Conservation (phyloP, 2,329 filamentous ascomycete species). For the Aureobasidium sp. region DNA sequence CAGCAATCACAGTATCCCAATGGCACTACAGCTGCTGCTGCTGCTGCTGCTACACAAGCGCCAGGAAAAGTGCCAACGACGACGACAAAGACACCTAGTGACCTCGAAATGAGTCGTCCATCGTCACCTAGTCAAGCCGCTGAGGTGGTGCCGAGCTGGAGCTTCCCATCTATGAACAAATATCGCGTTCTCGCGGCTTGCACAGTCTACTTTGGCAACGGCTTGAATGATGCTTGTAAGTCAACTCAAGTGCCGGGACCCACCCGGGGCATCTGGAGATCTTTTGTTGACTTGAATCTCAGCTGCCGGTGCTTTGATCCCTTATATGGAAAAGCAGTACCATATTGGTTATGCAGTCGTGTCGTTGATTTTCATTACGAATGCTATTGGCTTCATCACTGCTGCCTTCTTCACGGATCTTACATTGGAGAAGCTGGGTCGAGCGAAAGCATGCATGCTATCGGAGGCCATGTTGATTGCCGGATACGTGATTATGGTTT, state of each 20-base stretch:
- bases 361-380: conserved; percentile 74
- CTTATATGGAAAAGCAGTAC: conserved; percentile 72
- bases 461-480: conserved; percentile 50
- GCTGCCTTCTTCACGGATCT: conserved; percentile 64
- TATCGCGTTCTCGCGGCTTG: conserved; percentile 60
- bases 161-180: conserved; percentile 57
- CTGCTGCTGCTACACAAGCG: conserved; percentile 14
- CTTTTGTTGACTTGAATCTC: neutral
- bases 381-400: conserved; percentile 67
- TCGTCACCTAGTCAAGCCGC: conserved; percentile 37
- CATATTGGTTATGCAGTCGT: conserved; percentile 69
- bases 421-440: conserved; percentile 56
- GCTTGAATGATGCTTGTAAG: conserved; percentile 54
- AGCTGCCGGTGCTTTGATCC: conserved; percentile 68
- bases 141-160: conserved; percentile 50
- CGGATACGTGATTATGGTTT: conserved; percentile 60
- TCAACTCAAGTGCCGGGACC: neutral
- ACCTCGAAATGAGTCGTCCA: conserved; percentile 50
- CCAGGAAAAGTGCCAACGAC: conserved; percentile 13
- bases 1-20: neutral
- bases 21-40: conserved; percentile 1
- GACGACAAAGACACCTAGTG: conserved; percentile 31
- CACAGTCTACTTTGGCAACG: conserved; percentile 60
- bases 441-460: conserved; percentile 56
- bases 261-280: neutral